Base-by-base conservation (phyloP, 2,329 filamentous ascomycete genomes). In the Cercospora sojina region DNA sequence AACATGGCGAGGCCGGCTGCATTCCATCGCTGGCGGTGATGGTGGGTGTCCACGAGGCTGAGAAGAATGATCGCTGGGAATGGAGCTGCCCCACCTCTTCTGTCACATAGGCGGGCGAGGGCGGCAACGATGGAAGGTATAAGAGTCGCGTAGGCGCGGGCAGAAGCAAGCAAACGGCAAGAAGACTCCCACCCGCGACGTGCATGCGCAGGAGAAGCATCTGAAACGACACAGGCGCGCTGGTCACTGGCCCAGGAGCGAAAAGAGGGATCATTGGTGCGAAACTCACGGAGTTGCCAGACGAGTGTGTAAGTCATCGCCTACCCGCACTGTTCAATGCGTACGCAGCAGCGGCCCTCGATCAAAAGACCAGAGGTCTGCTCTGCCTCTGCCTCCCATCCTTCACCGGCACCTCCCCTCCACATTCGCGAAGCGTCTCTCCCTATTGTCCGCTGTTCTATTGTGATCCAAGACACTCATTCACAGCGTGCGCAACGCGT, bases 11-110 rank as follows among this genome's bases (percentile, higher is more conserved):
- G 55, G 56, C 57, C 43, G 49, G 65, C 60, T 64, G 65, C 69
- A 69, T 71, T 71, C 69, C 65, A 66, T 57, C 59, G 64, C 61
- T 25, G 61, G 60, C 61, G 31, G 58, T 16, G 51, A 47, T 18
- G 51, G 56, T 62, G 64, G 62, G 68, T 67, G 68, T 63, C 51
- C 70, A 66, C 59, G 65, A 66, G 70, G 70, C 67, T 69, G 67
- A 57, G 56, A 66, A 64, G 58, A 65, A 72, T 72, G 70, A 69
- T 59, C 43, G 38, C 62, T 60, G 63, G 63, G 70, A 70, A 49
- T 53, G 47, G 47, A 27, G 47, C 13, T 27, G 47, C 29, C 47
- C 47, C 47, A 53, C 47, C 47, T 53, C 47, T 16, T 53, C 23
- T 6, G 47, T 13, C 47, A 27, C 23, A 27, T 5, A 8, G 23